Conservation (phyloP, 345 rosid genomes). For the Pelargonium nanum region DNA sequence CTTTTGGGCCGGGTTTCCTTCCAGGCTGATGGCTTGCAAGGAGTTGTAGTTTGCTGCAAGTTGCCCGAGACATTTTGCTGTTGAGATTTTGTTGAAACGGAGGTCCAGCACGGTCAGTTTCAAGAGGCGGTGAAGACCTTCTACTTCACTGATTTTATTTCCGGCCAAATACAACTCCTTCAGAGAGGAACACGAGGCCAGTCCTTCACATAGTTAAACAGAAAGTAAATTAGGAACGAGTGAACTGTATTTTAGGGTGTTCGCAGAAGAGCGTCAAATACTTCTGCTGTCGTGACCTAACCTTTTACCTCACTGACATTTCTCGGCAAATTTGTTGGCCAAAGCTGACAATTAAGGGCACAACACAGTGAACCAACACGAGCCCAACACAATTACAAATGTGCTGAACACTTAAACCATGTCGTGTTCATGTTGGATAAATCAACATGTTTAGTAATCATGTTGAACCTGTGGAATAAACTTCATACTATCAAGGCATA, state of each 20-base stretch:
- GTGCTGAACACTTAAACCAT: too few relatives aligned
- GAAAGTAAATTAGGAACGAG: not conserved
- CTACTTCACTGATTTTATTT: conserved; percentile 83
- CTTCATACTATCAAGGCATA: too few relatives aligned
- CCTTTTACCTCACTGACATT: too few relatives aligned
- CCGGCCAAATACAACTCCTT: conserved; percentile 93
- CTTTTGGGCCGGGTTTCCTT: conserved; percentile 95
- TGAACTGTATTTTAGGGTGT: not conserved
- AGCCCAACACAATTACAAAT: too few relatives aligned
- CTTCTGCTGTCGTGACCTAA: too few relatives aligned
- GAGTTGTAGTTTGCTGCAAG: conserved; percentile 96
- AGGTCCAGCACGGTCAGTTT: conserved; percentile 73
- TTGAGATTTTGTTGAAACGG: conserved; percentile 83
- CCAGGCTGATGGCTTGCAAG: conserved; percentile 88
- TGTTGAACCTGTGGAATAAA: too few relatives aligned
- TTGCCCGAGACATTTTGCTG: conserved; percentile 78
- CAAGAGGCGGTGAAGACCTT: conserved; percentile 91
- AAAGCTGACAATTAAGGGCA: too few relatives aligned
- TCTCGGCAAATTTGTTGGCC: too few relatives aligned
- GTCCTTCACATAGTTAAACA: conserved; percentile 29
- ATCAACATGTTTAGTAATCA: too few relatives aligned
- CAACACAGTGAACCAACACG: too few relatives aligned
- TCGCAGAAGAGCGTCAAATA: too few relatives aligned
- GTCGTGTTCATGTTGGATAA: too few relatives aligned
- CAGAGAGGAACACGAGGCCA: conserved; percentile 89